Evolutionary conservation across 2,329 filamentous ascomycete species (phyloP), one percentile per base, ranked within the genome.

Genomic region (Apiospora aurea): DNA sequence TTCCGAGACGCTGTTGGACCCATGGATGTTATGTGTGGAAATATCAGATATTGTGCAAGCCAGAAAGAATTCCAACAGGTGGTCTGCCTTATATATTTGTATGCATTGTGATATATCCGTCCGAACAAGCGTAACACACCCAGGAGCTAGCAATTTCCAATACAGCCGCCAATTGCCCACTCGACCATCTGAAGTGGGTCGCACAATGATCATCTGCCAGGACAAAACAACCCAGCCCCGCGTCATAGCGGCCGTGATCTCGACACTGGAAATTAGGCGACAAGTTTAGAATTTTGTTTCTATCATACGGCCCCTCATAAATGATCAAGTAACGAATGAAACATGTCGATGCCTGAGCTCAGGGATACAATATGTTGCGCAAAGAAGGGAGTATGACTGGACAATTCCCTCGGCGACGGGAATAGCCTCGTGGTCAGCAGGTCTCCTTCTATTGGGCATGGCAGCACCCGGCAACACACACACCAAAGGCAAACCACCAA

Each of bases 391-490:
- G 29, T 41, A n/a, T 24, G 57, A 64, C 18, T 64, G 57, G 57
- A 8, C 57, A 64, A 64, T 64, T 41, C 29, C 57, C n/a, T 41
- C 57, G 5, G 29, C 41, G 57, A 64, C 57, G 34, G 34, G 57
- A 64, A 64, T 18, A 64, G 29, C 57, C 57, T 64, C 34, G 57
- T 64, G 57, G 57, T 64, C 57, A 64, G 57, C 57, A 64, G 57
- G 57, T 10, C 29, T 41, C 34, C 41, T n/a, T n/a, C 34, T 64
- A 64, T 64, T 64, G 34, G 57, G 8, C 7, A n/a, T 41, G 57
- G 57, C 34, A n/a, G 29, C 34, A 61, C 14, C 21, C 34, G 29
- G 29, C 18, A 61, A 34, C 29, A 61, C 53, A 38, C 26, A 38
- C 53, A 34, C 51, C 51, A 21, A 21, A 61, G 16, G 16, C 29